phyloP scores from a whole-genome alignment of 352 stramenopile species.

The Phytophthora idaei region DNA sequence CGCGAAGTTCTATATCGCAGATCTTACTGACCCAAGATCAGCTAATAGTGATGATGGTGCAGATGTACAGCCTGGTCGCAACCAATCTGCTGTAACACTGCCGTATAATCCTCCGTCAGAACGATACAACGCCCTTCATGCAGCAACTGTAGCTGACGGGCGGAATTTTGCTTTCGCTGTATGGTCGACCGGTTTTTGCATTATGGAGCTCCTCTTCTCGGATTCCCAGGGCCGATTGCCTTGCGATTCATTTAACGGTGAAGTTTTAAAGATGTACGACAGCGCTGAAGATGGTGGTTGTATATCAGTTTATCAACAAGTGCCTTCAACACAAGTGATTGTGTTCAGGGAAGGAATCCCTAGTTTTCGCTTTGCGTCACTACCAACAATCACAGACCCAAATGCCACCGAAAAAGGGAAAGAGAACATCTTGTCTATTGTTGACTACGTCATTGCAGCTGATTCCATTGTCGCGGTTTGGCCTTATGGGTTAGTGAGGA shows the following conservation, averaged over 20 bases:
- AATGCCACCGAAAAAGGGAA: not conserved
- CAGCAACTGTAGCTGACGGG: conserved; percentile 13
- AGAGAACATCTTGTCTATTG: conserved; percentile 13
- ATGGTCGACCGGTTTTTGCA: conserved; percentile 47
- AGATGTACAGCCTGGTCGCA: not conserved
- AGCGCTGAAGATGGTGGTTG: conserved; percentile 1
- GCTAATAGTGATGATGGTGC: not conserved
- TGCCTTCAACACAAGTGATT: conserved; percentile 33
- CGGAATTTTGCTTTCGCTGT: conserved; percentile 41
- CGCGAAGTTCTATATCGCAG: conserved; percentile 27
- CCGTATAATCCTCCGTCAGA: conserved; percentile 37
- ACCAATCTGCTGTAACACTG: conserved; percentile 14
- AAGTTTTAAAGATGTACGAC: conserved; percentile 28
- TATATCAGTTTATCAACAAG: conserved; percentile 39
- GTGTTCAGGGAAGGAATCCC: conserved; percentile 29
- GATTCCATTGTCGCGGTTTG: conserved; percentile 39
- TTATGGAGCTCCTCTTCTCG: conserved; percentile 42
- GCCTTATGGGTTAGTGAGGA: conserved; percentile 39
- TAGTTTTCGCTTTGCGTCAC: conserved; percentile 24
- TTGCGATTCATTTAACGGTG: conserved; percentile 24
- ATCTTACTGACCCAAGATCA: conserved; percentile 9
- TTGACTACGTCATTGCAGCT: conserved; percentile 29
- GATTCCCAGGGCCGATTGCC: conserved; percentile 30
- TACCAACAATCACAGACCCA: conserved; percentile 6
- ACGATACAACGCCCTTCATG: conserved; percentile 40